Conservation (phyloP, 257 asterid genomes). For the Nicotiana undulata region DNA sequence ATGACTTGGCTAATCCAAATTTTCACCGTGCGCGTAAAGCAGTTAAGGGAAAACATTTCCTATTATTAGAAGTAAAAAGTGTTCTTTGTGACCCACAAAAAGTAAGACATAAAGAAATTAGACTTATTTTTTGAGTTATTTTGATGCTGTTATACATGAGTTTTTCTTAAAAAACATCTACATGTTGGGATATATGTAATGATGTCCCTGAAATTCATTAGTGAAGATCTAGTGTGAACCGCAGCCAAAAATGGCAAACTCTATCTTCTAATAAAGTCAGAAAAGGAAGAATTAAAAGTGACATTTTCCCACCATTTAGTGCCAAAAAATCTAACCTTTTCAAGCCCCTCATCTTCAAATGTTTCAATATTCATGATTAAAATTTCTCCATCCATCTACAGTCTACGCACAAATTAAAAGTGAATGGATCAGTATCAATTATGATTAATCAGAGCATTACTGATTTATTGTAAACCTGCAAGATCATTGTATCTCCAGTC, state of each 20-base stretch:
- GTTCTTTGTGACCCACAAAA: no score
- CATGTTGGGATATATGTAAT: background rate
- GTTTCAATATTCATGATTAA: background rate
- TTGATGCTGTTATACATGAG: no score
- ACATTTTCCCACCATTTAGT: background rate
- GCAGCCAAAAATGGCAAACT: background rate
- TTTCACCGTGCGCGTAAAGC: no score
- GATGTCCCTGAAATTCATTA: background rate
- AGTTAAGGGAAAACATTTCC: no score
- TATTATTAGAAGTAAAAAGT: no score
- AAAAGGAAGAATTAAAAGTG: background rate
- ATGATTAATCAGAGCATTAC: conserved; percentile 4
- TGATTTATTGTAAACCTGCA: background rate
- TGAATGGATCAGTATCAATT: conserved; percentile 4
- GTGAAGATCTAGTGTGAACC: background rate
- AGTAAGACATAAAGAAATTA: no score
- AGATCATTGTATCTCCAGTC: background rate
- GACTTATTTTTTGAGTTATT: no score
- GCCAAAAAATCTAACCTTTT: background rate
- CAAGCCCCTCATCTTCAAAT: background rate
- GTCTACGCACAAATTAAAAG: background rate
- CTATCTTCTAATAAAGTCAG: background rate
- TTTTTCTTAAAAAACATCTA: background rate
- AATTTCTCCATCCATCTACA: background rate
- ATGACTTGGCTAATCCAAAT: no score